Base-by-base conservation (phyloP, 345 rosid species). In the Viola odorata region DNA sequence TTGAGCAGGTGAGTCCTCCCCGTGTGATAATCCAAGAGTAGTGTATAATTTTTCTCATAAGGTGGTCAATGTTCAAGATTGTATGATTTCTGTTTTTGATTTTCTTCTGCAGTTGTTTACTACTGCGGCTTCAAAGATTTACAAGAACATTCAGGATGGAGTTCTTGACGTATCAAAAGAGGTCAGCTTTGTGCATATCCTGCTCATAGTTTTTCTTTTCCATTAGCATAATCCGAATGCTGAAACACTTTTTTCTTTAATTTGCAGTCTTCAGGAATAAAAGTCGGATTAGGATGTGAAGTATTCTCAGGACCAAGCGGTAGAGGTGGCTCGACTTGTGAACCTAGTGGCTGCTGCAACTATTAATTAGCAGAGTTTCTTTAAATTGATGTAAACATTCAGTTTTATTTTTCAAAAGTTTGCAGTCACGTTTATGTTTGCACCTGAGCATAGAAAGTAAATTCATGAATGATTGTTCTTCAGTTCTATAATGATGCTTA, bases 261-360 rank as follows among this genome's bases (percentile, higher is more conserved):
- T 12, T 41, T 61, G 69, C 83, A 85, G 90, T 87, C 96, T 5
- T 87, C 82, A 47, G 97, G 97, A 73, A 90, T 87, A 53, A 90
- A 90, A 70, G 87, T 90, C 38, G 97, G 97, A 60, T 85, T 82
- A 13, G 96, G 96, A 62, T 95, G 95, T 69, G 80, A 87, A 55
- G 87, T 91, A 0, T 95, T 95, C 65, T 87, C 96, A 38, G 80
- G n/a, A n/a, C n/a, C 90, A n/a, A 96, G 88, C 32, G 85, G 87
- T 54, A 84, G 88, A 72, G 91, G 82, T 62, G 97, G 90, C 39
- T 65, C 79, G 47, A 68, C 81, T 53, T 78, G 95, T 50, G 90
- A 82, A 74, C 78, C 76, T 38, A 90, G 90, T 60, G 90, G 95
- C 48, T 90, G 97, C 73, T 90, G 97, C 82, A n/a, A n/a, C n/a